Conservation (phyloP, 2,329 filamentous ascomycete genomes). For the Pseudocercospora pini-densiflorae region DNA sequence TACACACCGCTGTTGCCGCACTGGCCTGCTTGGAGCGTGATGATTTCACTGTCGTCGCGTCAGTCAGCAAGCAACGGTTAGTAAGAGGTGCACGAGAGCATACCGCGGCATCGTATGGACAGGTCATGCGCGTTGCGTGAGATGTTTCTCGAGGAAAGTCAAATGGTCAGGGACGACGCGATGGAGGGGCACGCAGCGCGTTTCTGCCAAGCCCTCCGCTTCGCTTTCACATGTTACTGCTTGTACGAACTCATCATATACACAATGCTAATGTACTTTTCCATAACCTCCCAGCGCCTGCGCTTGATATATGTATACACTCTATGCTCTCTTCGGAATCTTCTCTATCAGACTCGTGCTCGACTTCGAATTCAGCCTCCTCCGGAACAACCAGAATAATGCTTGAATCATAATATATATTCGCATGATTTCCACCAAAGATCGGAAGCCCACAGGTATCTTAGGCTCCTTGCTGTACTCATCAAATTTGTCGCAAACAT, state of each 20-base stretch:
- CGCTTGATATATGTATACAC: neutral
- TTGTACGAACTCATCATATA: neutral
- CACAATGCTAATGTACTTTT: neutral
- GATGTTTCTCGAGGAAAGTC: constrained; percentile 5
- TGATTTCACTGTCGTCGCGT: constrained; percentile 77
- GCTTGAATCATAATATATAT: constrained; percentile 25
- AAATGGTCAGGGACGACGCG: constrained; percentile 13
- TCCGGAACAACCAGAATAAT: constrained; percentile 29
- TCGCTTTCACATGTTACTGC: neutral
- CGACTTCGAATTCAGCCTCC: constrained; percentile 16
- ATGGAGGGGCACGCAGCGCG: constrained; percentile 6
- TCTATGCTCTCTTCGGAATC: constrained; percentile 15
- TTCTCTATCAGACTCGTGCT: constrained; percentile 22
- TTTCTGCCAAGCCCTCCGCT: neutral
- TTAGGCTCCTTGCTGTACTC: constrained; percentile 31
- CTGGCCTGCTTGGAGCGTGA: constrained; percentile 98
- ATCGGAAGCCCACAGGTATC: constrained; percentile 22
- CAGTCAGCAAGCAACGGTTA: neutral
- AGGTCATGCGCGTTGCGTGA: constrained; percentile 8
- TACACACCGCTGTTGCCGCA: constrained; percentile 98
- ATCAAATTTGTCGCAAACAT: constrained; percentile 59
- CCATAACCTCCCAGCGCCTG: neutral
- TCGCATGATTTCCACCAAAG: constrained; percentile 23
- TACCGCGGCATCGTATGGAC: constrained; percentile 19
- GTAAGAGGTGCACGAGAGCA: neutral